A percentile compares a stretch with the other conserved stretches of the same genome.
Evolutionary conservation across 2,329 filamentous ascomycete species (phyloP).

Genomic region (Thielaviopsis cerberus): DNA sequence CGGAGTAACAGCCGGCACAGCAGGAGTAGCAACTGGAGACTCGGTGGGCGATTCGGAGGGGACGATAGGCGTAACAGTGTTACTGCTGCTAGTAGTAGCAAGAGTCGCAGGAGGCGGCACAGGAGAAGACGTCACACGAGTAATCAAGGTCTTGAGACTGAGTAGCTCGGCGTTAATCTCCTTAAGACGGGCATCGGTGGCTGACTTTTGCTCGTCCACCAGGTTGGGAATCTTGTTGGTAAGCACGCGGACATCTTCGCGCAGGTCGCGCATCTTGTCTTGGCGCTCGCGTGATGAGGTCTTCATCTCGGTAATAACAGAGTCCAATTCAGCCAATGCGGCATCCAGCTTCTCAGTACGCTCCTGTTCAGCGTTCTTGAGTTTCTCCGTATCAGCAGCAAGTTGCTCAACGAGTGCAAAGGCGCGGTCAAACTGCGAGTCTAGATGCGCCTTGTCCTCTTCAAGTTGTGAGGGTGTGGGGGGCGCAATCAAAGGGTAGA

Average conservation of each 20-base stretch:
- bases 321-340: constrained; percentile 68
- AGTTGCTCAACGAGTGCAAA: constrained; percentile 86
- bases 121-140: constrained; percentile 30
- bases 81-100: neutral
- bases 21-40: neutral
- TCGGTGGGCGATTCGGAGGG: neutral
- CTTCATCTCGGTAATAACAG: constrained; percentile 65
- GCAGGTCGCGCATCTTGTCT: constrained; percentile 69
- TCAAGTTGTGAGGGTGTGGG: constrained; percentile 87
- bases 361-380: constrained; percentile 73
- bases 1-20: neutral
- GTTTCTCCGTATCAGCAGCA: constrained; percentile 66
- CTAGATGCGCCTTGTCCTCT: constrained; percentile 80
- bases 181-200: constrained; percentile 60
- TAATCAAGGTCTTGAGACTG: constrained; percentile 76
- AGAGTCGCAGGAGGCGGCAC: neutral
- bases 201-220: constrained; percentile 70
- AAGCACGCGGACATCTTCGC: constrained; percentile 67
- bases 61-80: neutral
- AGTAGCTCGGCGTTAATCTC: constrained; percentile 77
- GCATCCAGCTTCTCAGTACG: constrained; percentile 68
- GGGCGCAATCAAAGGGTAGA: constrained; percentile 76
- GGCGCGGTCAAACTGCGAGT: constrained; percentile 81
- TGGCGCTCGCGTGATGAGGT: constrained; percentile 63
- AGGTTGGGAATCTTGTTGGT: constrained; percentile 78